Evolutionary conservation across 495 filamentous ascomycete species (phyloP), one percentile per base, ranked within the genome.

Genomic region (Penicillium turbatum): DNA sequence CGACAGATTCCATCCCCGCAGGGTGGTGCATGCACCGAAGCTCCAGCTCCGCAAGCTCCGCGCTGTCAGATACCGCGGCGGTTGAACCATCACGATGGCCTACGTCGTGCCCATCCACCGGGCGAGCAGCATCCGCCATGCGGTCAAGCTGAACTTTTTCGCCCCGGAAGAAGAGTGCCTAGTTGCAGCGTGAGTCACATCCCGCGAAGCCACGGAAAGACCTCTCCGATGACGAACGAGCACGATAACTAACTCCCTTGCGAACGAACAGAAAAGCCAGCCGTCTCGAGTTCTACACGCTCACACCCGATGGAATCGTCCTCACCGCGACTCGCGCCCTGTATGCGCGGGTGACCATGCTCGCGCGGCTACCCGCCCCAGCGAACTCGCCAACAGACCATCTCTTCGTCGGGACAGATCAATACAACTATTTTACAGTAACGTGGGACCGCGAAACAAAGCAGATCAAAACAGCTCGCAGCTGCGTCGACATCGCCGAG

Each of bases 71-170:
- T n/a, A 40, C 37, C 41, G 29, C 37, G 27, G 51, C 10, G 10
- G 27, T 39, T 38, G 42, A 36, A 44, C 3, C 31, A 63, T 38
- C 34, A 64, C 41, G 31, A 99, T 99, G 93, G 87, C 95, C 42
- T 99, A 97, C 62, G 74, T 99, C 54, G 90, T 89, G 55, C 92
- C 93, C 5, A 95, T 99, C 50, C 93, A 97, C 70, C 77, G 86
- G 58, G 87, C 93, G 24, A 96, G 86, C 66, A 95, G 89, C 68
- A 84, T 97, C 51, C 84, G 90, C 35, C 86, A 95, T 79, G 91
- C 91, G 10, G 66, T 97, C 53, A 90, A 86, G 62, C 75, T 91
- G 40, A 81, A 84, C 52, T 82, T 98, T 54, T 73, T 95, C 16
- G 76, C 78, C 51, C 67, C 82, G 3, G 82, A 88, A 35, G 84